These are phyloP conservation scores for Melampsora abietis-canadensis DNA, from an alignment of 1,284 basidiomycete species.

Conservation along the genomic window DNA sequence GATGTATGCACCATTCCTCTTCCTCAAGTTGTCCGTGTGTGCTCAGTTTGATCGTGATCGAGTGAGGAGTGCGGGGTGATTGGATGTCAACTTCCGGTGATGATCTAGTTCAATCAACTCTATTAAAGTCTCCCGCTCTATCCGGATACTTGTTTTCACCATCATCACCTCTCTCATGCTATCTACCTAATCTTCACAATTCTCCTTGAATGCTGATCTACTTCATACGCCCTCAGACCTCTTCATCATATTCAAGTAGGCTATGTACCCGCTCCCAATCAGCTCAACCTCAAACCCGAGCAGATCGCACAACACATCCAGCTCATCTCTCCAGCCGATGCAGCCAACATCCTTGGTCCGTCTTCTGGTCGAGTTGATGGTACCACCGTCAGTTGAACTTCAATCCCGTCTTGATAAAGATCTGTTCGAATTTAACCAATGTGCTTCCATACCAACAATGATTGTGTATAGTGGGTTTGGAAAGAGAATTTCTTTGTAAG, in stretches of 20 bases:
- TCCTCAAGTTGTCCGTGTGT: too few relatives aligned
- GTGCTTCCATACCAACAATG: neutral
- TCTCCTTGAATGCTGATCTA: conserved; percentile 60
- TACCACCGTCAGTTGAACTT: conserved; percentile 67
- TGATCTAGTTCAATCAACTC: too few relatives aligned
- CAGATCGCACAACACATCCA: conserved; percentile 65
- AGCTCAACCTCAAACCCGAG: conserved; percentile 65
- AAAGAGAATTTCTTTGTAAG: conserved; percentile 5
- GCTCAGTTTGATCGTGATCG: too few relatives aligned
- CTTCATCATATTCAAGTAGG: conserved; percentile 66
- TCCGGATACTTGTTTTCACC: too few relatives aligned
- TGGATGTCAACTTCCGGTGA: too few relatives aligned
- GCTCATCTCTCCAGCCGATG: conserved; percentile 63
- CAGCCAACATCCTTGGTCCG: conserved; percentile 63
- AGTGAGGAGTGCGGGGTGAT: too few relatives aligned
- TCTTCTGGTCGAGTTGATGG: conserved; percentile 61
- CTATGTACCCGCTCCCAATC: conserved; percentile 65
- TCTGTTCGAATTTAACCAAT: neutral
- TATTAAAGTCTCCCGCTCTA: too few relatives aligned
- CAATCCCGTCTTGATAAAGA: neutral
- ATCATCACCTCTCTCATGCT: too few relatives aligned
- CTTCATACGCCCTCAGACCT: conserved; percentile 64
- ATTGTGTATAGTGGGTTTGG: conserved; percentile 1
- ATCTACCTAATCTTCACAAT: conserved; percentile 1
- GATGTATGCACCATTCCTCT: too few relatives aligned